Percentiles rank a stretch among this genome's conserved stretches.
Conservation (phyloP, 139 green algal species). For the Marvania coccoides region DNA sequence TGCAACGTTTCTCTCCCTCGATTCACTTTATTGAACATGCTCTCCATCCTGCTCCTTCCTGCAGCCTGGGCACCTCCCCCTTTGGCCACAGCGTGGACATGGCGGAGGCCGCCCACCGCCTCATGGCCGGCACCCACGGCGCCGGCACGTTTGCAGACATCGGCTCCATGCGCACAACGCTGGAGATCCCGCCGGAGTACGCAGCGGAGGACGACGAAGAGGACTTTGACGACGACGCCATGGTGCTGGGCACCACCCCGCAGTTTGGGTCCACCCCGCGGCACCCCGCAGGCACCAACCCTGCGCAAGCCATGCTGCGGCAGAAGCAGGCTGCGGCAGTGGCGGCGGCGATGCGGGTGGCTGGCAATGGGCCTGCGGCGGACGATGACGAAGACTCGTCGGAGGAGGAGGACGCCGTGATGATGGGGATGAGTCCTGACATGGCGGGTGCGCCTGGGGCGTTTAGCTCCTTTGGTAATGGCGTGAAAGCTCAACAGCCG, state of each 20-base stretch:
- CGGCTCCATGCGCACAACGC: constrained; percentile 49
- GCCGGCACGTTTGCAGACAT: constrained; percentile 31
- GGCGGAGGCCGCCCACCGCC: constrained; percentile 57
- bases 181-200: constrained; percentile 45
- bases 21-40: background rate
- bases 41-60: background rate
- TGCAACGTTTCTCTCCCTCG: background rate
- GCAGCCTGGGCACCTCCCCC: constrained; percentile 37
- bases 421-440: constrained; percentile 13
- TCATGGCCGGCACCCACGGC: constrained; percentile 49
- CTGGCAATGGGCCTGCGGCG: background rate
- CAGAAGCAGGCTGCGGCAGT: background rate
- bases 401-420: constrained; percentile 5
- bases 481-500: no score
- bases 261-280: constrained; percentile 25
- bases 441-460: no score
- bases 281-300: background rate
- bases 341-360: background rate
- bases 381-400: constrained; percentile 8
- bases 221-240: constrained; percentile 60
- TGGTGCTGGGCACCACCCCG: constrained; percentile 67
- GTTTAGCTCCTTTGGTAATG: no score
- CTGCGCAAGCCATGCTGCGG: background rate
- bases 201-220: constrained; percentile 19
- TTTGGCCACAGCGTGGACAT: constrained; percentile 71